A percentile compares a stretch with the other conserved stretches of the same genome.
These are phyloP conservation scores for Smallanthus sonchifolius DNA, from an alignment of 129 eudicot genomes.

Conservation along the genomic window DNA sequence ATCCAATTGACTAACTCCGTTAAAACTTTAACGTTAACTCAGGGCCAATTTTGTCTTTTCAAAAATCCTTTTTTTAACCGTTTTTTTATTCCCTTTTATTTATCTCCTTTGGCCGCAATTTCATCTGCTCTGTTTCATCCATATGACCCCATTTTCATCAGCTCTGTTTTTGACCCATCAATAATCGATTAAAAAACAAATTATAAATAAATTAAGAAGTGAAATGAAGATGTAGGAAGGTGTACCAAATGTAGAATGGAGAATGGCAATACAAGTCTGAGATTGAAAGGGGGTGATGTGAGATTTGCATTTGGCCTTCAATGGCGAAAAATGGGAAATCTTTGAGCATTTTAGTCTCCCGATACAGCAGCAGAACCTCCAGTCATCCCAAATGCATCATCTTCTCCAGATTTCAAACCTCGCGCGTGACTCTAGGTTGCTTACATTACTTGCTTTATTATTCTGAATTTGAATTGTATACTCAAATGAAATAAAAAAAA, in stretches of 20 bases:
- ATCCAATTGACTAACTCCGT: no score
- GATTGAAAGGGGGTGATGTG: conserved; percentile 18
- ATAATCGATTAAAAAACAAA: not conserved
- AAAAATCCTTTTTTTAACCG: no score
- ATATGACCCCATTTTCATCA: conserved; percentile 34
- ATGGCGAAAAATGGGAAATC: conserved; percentile 6
- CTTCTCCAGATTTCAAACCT: not conserved
- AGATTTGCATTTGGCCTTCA: conserved; percentile 46
- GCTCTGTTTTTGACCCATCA: conserved; percentile 19
- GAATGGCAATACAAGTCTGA: conserved; percentile 51
- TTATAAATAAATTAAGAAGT: not conserved
- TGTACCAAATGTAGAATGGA: conserved; percentile 51
- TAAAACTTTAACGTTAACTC: no score
- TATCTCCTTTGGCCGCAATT: not conserved
- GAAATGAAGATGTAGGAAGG: not conserved
- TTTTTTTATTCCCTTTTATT: no score
- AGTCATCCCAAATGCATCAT: not conserved
- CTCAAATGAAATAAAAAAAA: no score
- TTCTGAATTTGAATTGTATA: no score
- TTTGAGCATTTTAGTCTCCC: conserved; percentile 54
- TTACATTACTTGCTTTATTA: no score
- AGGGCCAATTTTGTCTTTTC: no score
- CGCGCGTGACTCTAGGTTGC: conserved; percentile 1
- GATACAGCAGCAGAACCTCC: conserved; percentile 24
- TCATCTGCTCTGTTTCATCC: conserved; percentile 38